These are phyloP conservation scores for Artemisia argyi DNA, from an alignment of 129 eudicot species.

Conservation along the genomic window DNA sequence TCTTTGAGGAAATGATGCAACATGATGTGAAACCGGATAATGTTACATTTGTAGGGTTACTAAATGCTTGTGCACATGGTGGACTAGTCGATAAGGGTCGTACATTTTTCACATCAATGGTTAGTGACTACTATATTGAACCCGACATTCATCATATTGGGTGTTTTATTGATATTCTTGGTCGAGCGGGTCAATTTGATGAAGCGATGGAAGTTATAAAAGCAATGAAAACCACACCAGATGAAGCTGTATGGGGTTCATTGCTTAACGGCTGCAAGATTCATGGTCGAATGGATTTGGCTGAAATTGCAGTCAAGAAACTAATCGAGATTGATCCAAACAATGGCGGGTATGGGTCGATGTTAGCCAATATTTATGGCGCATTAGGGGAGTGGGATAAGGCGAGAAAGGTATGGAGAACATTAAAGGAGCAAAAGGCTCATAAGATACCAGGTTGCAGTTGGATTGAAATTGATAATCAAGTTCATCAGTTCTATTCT, in stretches of 20 bases:
- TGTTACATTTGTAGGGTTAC: slow-evolving; percentile 65
- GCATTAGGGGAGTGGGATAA: slow-evolving; percentile 80
- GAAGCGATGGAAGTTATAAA: slow-evolving; percentile 67
- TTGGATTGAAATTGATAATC: slow-evolving; percentile 79
- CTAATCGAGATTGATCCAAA: slow-evolving; percentile 57
- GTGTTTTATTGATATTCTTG: slow-evolving; percentile 71
- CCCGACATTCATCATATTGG: slow-evolving; percentile 83
- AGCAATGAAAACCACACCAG: slow-evolving; percentile 64
- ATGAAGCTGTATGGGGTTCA: slow-evolving; percentile 86
- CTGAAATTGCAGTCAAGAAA: slow-evolving; percentile 70
- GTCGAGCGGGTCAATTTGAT: slow-evolving; percentile 63
- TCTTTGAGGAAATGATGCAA: slow-evolving; percentile 57
- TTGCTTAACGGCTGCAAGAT: slow-evolving; percentile 83
- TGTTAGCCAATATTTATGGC: slow-evolving; percentile 79
- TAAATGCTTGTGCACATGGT: slow-evolving; percentile 83
- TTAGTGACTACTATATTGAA: slow-evolving; percentile 42
- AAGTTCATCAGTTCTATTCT: slow-evolving; percentile 69
- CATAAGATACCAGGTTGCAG: slow-evolving; percentile 78
- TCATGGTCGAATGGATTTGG: slow-evolving; percentile 63
- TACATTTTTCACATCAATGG: slow-evolving; percentile 58
- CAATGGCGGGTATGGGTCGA: slow-evolving; percentile 69
- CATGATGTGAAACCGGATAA: slow-evolving; percentile 50
- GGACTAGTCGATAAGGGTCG: slow-evolving; percentile 74
- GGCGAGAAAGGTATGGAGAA: slow-evolving; percentile 55
- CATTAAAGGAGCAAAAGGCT: slow-evolving; percentile 50